Conservation (phyloP, 2,329 filamentous ascomycete genomes). For the Talaromyces sp. region DNA sequence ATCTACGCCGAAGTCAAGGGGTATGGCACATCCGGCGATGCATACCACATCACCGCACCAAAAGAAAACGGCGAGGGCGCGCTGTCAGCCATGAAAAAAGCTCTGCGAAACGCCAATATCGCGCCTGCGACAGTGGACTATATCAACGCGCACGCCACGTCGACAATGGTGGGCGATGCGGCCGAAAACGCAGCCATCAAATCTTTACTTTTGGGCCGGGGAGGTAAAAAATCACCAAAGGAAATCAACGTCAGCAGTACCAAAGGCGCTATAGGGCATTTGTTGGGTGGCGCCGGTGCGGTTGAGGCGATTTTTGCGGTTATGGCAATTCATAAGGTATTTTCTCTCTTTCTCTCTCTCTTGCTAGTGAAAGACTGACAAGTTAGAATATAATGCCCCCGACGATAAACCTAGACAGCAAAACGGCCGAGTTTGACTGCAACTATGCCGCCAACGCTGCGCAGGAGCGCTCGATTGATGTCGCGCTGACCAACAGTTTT, state of each 20-base stretch:
- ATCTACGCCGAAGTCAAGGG: slow-evolving; percentile 88
- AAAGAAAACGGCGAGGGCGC: slow-evolving; percentile 77
- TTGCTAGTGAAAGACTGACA: slow-evolving; percentile 7
- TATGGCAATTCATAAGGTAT: slow-evolving; percentile 70
- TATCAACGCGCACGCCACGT: slow-evolving; percentile 92
- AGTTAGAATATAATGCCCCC: slow-evolving; percentile 71
- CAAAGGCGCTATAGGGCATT: slow-evolving; percentile 86
- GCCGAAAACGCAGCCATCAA: slow-evolving; percentile 84
- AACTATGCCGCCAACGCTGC: slow-evolving; percentile 75
- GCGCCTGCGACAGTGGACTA: slow-evolving; percentile 73
- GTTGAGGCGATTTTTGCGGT: slow-evolving; percentile 84
- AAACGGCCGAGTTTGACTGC: slow-evolving; percentile 64
- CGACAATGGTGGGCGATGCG: slow-evolving; percentile 75
- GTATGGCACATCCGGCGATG: slow-evolving; percentile 87
- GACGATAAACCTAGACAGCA: slow-evolving; percentile 72
- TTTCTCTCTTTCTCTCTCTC: background rate
- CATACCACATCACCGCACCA: slow-evolving; percentile 89
- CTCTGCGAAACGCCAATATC: slow-evolving; percentile 66
- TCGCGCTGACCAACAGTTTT: slow-evolving; percentile 90
- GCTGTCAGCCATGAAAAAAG: slow-evolving; percentile 75
- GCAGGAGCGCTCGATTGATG: slow-evolving; percentile 64
- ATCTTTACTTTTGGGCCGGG: slow-evolving; percentile 62
- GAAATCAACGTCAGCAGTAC: slow-evolving; percentile 84
- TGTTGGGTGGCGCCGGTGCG: slow-evolving; percentile 85
- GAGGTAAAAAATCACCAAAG: slow-evolving; percentile 45